Percentiles rank a stretch among this genome's conserved stretches.
Evolutionary conservation across 2,329 filamentous ascomycete genomes (phyloP).

Genomic region (Zasmidium angulare): DNA sequence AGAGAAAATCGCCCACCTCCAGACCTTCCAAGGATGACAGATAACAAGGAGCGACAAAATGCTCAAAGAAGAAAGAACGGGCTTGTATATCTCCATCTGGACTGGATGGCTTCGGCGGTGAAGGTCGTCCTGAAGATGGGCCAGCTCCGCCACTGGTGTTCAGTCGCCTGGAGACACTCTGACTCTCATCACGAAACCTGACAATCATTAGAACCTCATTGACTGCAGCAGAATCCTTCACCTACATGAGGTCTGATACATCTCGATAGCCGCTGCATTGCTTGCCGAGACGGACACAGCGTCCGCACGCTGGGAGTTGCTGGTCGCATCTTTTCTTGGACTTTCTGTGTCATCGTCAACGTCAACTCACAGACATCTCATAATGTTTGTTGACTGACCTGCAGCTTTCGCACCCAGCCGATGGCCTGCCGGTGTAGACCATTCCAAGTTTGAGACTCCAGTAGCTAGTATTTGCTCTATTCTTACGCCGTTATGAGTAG

Average conservation of each 20-base stretch:
- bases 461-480: no score
- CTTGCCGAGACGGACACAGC: slow-evolving; percentile 17
- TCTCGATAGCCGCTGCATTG: slow-evolving; percentile 22
- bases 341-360: no score
- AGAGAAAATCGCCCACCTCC: slow-evolving; percentile 11
- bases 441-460: not conserved
- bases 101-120: slow-evolving; percentile 3
- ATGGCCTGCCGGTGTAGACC: not conserved
- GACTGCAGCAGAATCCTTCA: not conserved
- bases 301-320: slow-evolving; percentile 16
- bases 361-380: no score
- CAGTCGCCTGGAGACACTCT: slow-evolving; percentile 11
- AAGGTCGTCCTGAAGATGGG: not conserved
- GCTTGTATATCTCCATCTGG: slow-evolving; percentile 9
- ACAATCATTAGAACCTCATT: not conserved
- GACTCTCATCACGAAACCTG: slow-evolving; percentile 21
- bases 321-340: slow-evolving; percentile 5
- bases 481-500: no score
- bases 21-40: slow-evolving; percentile 13
- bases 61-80: slow-evolving; percentile 14
- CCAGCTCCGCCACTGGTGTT: slow-evolving; percentile 2
- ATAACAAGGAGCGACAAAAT: slow-evolving; percentile 13
- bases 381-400: not conserved
- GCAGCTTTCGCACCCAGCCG: not conserved
- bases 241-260: slow-evolving; percentile 11